Conservation (phyloP, 257 asterid species). For the Solanum acaule region DNA sequence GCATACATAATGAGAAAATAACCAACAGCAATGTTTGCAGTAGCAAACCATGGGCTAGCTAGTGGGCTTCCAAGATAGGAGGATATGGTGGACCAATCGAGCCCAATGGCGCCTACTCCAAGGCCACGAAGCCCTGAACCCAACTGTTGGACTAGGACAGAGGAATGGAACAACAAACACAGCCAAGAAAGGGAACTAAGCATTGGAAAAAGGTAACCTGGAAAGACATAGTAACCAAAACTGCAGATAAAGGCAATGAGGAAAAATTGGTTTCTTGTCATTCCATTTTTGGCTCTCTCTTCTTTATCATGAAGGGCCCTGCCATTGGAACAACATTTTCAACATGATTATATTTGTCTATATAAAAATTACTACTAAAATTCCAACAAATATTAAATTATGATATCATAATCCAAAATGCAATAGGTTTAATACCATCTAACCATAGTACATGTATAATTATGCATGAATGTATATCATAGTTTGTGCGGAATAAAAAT, state of each 20-base stretch:
- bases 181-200: conserved; percentile 85
- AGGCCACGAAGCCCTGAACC: conserved; percentile 96
- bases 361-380: neutral
- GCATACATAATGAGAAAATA: conserved; percentile 62
- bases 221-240: conserved; percentile 82
- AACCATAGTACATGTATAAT: neutral
- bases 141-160: conserved; percentile 73
- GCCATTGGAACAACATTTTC: conserved; percentile 6
- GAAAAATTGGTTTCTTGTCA: conserved; percentile 79
- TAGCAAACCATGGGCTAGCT: conserved; percentile 99
- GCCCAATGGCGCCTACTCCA: conserved; percentile 86
- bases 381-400: neutral
- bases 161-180: conserved; percentile 76
- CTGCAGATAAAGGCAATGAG: conserved; percentile 81
- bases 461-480: neutral
- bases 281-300: conserved; percentile 48
- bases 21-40: conserved; percentile 86
- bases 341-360: neutral
- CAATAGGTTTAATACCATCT: neutral
- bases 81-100: conserved; percentile 90
- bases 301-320: conserved; percentile 96
- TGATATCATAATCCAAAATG: neutral
- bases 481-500: neutral
- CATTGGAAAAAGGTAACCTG: conserved; percentile 82
- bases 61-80: conserved; percentile 94